Base-by-base conservation (phyloP, 169 alveolate species). In the Pseudocohnilembus persalinus region DNA sequence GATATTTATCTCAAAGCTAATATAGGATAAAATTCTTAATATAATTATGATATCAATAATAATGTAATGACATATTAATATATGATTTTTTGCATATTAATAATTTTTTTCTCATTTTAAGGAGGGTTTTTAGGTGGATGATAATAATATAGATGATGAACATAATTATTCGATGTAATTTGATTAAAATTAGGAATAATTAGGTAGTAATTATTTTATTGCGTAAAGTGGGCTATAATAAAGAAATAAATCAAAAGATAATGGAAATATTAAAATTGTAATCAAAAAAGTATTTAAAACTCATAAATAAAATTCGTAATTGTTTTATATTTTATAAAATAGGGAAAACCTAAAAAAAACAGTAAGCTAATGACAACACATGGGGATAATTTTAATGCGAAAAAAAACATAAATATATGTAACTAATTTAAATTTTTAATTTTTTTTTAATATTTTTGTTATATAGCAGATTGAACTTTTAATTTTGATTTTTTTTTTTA, bases 41-140 rank as follows among this genome's bases (percentile, higher is more conserved):
- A 79, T 63, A 79, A 79, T 63, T 79, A 79, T 63, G 74, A 79
- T 34, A 79, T 79, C 29, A 26, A 79, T 49, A 76, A 49, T 1
- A 79, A 79, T 35, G 34, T 49, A 20, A 29, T 49, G 34, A 31
- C 72, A 77, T 26, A 11, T 49, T 64, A 33, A 79, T n/a, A 73
- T 49, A 33, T 64, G 0, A 79, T 68, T 34, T 0, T 74, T 34
- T 26, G n/a, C n/a, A 79, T 64, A 77, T 26, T 11, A 32, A 29
- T 0, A 24, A n/a, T 11, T 28, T 11, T 29, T 64, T 28, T 0
- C 11, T 31, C 31, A 64, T 75, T 0, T 24, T 75, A 29, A 75
- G 31, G 20, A 28, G 80, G 26, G 33, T 33, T 25, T 64, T 31
- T 20, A 77, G 74, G 28, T 33, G 63, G n/a, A 68, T 64, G n/a